Conservation (phyloP, 2,329 filamentous ascomycete genomes). For the Bertia moriformis region DNA sequence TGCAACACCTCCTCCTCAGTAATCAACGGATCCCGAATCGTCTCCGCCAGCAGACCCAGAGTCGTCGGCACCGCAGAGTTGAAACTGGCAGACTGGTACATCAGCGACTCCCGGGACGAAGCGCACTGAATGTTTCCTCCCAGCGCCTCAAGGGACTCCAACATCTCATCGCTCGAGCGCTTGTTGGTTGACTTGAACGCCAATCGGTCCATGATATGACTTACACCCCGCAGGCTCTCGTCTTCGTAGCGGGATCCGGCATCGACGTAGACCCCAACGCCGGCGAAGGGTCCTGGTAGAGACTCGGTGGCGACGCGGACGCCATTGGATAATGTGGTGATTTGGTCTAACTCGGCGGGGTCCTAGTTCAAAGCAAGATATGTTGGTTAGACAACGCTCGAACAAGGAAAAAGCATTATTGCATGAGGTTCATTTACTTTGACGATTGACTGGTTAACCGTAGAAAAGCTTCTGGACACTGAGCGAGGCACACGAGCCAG, state of each 20-base stretch:
- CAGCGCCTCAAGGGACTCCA: slow-evolving; percentile 73
- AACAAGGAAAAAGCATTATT: slow-evolving; percentile 5
- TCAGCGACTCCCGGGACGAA: slow-evolving; percentile 84
- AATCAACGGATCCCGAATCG: slow-evolving; percentile 72
- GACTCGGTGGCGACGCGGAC: slow-evolving; percentile 89
- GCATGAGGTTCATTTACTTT: background rate
- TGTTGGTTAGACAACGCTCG: slow-evolving; percentile 10
- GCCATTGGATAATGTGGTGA: slow-evolving; percentile 83
- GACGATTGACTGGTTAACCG: background rate
- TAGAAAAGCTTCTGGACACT: background rate
- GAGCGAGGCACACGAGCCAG: background rate
- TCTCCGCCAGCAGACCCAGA: slow-evolving; percentile 76
- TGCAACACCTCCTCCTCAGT: slow-evolving; percentile 75
- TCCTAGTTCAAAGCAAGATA: slow-evolving; percentile 50
- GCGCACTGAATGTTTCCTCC: slow-evolving; percentile 96
- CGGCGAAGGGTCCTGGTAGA: slow-evolving; percentile 83
- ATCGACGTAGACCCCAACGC: slow-evolving; percentile 89
- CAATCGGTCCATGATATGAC: slow-evolving; percentile 87
- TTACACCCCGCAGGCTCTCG: slow-evolving; percentile 69
- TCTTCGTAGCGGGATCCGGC: slow-evolving; percentile 91
- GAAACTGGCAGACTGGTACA: slow-evolving; percentile 98
- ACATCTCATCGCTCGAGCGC: slow-evolving; percentile 66
- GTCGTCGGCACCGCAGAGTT: slow-evolving; percentile 78
- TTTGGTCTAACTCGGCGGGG: slow-evolving; percentile 70
- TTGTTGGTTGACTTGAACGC: slow-evolving; percentile 80